These are phyloP conservation scores for Canavalia gladiata DNA, from an alignment of 306 rosid species.

Conservation along the genomic window DNA sequence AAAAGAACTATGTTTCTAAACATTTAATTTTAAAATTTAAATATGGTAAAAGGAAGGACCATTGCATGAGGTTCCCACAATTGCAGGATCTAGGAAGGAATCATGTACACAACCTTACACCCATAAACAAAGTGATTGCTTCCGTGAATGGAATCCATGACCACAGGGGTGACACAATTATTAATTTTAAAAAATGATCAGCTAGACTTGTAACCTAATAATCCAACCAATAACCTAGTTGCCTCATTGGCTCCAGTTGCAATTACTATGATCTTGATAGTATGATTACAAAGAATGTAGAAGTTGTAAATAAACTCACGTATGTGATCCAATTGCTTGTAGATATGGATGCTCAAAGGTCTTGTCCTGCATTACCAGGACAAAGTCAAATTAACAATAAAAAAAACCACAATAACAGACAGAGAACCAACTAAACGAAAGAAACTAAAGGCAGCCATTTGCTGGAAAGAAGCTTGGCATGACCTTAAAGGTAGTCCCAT, in stretches of 20 bases:
- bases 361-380: constrained; percentile 80
- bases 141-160: not conserved
- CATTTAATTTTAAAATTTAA: not conserved
- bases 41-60: not conserved
- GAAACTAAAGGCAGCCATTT: not conserved
- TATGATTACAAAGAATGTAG: not conserved
- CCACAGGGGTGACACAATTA: not conserved
- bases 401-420: not conserved
- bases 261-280: constrained; percentile 39
- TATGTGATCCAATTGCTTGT: constrained; percentile 92
- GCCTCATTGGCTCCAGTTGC: constrained; percentile 23
- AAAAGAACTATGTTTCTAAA: not conserved
- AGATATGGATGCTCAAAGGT: constrained; percentile 91
- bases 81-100: not conserved
- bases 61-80: not conserved
- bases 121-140: not conserved
- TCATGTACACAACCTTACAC: not conserved
- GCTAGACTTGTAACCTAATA: not conserved
- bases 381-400: constrained; percentile 5
- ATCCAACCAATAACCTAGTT: constrained; percentile 15
- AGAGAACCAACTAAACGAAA: not conserved
- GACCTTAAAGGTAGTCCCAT: not conserved
- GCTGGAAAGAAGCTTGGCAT: constrained; percentile 25
- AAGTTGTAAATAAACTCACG: constrained; percentile 63
- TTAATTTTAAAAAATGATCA: not conserved